Conservation (phyloP, 768 basidiomycete genomes). For the Clitopilus hobsonii region DNA sequence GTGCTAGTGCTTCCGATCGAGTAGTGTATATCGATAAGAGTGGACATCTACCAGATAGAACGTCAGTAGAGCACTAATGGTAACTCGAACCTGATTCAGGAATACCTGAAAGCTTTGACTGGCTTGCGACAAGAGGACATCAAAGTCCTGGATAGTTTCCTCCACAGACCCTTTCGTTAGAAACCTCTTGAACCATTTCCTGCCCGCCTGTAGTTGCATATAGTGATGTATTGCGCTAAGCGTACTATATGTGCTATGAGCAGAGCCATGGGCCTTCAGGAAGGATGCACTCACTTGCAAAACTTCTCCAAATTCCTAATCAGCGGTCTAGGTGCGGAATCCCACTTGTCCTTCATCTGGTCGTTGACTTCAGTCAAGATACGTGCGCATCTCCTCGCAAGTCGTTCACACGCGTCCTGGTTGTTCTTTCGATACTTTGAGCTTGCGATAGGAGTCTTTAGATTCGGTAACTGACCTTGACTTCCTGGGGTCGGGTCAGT, state of each 20-base stretch:
- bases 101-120: conserved; percentile 7
- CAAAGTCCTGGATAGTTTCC: conserved; percentile 6
- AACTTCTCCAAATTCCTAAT: conserved; percentile 11
- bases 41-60: conserved; percentile 3
- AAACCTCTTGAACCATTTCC: conserved; percentile 9
- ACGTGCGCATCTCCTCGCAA: conserved; percentile 5
- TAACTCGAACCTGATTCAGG: background rate
- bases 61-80: background rate
- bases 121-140: conserved; percentile 7
- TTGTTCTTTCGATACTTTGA: conserved; percentile 2
- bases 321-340: conserved; percentile 5
- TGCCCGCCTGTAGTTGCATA: conserved; percentile 3
- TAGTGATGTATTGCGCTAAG: conserved; percentile 5
- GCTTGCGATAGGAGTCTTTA: background rate
- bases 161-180: conserved; percentile 6
- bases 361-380: conserved; percentile 3
- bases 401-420: conserved; percentile 9
- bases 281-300: conserved; percentile 3
- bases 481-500: no score
- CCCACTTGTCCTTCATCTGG: conserved; percentile 11
- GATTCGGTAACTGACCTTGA: conserved; percentile 1
- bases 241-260: conserved; percentile 4
- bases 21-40: conserved; percentile 12
- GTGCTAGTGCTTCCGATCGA: background rate
- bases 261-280: background rate